Evolutionary conservation across 2,329 filamentous ascomycete species (phyloP).

Genomic region (Pseudopithomyces maydicus): DNA sequence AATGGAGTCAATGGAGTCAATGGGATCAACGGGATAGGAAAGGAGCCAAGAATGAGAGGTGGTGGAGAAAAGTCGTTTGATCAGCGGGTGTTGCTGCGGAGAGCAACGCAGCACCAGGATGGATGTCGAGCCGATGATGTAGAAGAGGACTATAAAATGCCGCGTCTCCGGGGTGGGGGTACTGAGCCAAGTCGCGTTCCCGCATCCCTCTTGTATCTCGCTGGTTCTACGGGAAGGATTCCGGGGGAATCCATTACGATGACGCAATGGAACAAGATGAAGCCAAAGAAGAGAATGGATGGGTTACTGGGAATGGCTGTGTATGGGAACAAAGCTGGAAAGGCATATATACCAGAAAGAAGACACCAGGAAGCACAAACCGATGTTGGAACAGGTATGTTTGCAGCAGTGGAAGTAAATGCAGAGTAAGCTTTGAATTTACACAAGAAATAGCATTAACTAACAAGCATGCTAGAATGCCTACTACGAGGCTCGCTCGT

Average conservation of each 20-base stretch:
- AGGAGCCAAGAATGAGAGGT: not conserved
- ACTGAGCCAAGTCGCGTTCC: constrained; percentile 17
- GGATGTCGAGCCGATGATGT: not conserved
- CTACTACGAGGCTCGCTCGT: not conserved
- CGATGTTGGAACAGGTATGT: not conserved
- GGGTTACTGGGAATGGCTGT: constrained; percentile 31
- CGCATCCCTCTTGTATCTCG: constrained; percentile 27
- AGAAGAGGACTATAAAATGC: not conserved
- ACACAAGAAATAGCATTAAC: not conserved
- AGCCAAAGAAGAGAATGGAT: constrained; percentile 27
- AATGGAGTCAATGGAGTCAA: not conserved
- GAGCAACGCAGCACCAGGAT: not conserved
- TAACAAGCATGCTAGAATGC: not conserved
- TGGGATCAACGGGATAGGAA: not conserved
- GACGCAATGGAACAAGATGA: constrained; percentile 26
- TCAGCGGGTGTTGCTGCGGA: not conserved
- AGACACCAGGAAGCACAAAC: not conserved
- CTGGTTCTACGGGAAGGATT: constrained; percentile 18
- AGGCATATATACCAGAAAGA: constrained; percentile 7
- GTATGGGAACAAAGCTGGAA: constrained; percentile 22
- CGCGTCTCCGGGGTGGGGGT: constrained; percentile 1
- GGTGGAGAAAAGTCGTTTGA: not conserved
- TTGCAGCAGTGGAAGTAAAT: not conserved
- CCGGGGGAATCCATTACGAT: constrained; percentile 17
- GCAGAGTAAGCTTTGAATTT: not conserved